Base-by-base conservation (phyloP, 2,329 filamentous ascomycete genomes). In the Colletotrichum lindemuthianum region DNA sequence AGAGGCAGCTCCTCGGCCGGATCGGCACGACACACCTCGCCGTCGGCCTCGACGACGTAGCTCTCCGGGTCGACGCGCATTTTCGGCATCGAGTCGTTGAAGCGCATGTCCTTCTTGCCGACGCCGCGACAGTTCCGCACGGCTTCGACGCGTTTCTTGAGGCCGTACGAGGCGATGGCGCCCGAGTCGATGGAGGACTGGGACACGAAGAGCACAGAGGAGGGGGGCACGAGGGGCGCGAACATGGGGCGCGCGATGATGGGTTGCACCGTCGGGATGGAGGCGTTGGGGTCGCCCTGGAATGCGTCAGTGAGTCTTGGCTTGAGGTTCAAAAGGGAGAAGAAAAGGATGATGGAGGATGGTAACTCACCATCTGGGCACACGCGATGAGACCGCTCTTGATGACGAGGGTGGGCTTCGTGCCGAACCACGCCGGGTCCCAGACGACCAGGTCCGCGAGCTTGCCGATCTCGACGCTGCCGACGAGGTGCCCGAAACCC, bases 11-110 rank as follows among this genome's bases (percentile, higher is more conserved):
- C 83, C 33, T 83, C 82, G 24, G 91, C 87, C 4, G 93, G 92
- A 76, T 90, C 92, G 0, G 92, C 92, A 45, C 81, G 84, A 73
- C 91, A 94, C 40, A 89, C 80, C 76, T 86, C 78, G 0, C 92
- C 93, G 77, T 97, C 93, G 2, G 94, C 94, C 79, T 95, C 89
- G 33, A 97, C 94, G 13, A 83, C 86, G 80, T 97, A 98, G 72
- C 86, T 89, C 84, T 98, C 95, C 6, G 95, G 92, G 76, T 98
- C 94, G 65, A 98, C 94, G 71, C 83, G 88, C 92, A 98, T 97
- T 79, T 84, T 88, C 12, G 95, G 95, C 87, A 88, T 93, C 59
- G 79, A 78, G 72, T 93, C 88, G 76, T 97, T 97, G 77, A 88
- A 94, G 73, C 92, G 93, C 93, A 97, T 97, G 77, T 97, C 92